Evolutionary conservation across 192 early-diverging fungal species (phyloP), one percentile per base, ranked within the genome.

Genomic region (Coemansia sp.): DNA sequence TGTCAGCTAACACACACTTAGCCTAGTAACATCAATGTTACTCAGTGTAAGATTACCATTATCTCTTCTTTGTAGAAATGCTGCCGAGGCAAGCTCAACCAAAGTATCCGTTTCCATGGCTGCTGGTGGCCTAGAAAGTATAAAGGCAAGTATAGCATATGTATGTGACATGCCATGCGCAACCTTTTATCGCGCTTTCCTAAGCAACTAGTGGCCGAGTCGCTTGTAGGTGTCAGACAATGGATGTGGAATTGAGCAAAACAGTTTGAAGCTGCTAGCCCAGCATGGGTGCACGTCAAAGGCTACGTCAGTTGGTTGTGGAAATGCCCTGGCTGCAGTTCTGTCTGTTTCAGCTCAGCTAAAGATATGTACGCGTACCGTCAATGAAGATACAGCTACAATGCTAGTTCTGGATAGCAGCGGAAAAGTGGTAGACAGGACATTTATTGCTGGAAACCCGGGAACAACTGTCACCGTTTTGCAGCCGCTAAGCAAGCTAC

Each of bases 271-370:
- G 1, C 39, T 76, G 24, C 46, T 81, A 9, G 70, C 73, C 0
- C 64, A 64, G 27, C 73, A 60, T 9, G 74, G 79, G 6, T 75
- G 41, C 29, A 73, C 74, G 8, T 75, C 79, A 20, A 76, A 81
- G 38, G 29, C 55, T 5, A 33, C 27, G 13, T 10, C 40, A 5
- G 5, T 20, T 40, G 53, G 60, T 4, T 9, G 57, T 6, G 79
- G 79, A 0, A 69, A 53, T 47, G 55, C 79, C 6, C 47, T 81
- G 53, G 74, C 79, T 12, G 66, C 79, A 39, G 70, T 81, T 55
- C 47, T 36, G 18, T 49, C 70, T 1, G 47, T 72, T 27, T 81
- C 79, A 1, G 33, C 57, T 10, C 66, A 69, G 22, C 18, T 81
- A n/a, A 72, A 50, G 41, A 57, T 81, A 62, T 72, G 57, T 39